phyloP scores from a whole-genome alignment of 2,329 filamentous ascomycete genomes.

The Mariannaea elegans region DNA sequence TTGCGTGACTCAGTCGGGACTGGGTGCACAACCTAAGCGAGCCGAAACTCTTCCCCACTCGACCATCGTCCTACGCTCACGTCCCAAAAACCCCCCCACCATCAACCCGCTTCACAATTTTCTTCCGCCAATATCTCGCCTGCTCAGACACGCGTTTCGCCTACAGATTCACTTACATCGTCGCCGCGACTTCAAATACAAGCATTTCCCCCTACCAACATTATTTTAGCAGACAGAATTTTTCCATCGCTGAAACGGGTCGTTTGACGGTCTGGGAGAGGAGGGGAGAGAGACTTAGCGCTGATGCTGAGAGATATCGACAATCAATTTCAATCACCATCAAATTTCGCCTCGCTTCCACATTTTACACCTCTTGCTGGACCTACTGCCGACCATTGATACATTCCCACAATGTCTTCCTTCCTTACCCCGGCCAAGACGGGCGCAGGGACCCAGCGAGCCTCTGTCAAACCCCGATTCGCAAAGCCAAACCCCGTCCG shows the following conservation, averaged over 20 bases:
- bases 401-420: conserved; percentile 54
- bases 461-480: conserved; percentile 51
- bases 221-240: not conserved
- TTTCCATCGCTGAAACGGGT: conserved; percentile 9
- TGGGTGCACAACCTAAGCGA: conserved; percentile 18
- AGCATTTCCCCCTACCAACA: not conserved
- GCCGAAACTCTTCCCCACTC: conserved; percentile 42
- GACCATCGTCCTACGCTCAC: conserved; percentile 36
- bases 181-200: conserved; percentile 1
- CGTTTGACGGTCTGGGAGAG: conserved; percentile 30
- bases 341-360: conserved; percentile 9
- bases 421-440: conserved; percentile 54
- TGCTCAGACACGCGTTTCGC: conserved; percentile 22
- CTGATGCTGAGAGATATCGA: not conserved
- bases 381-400: conserved; percentile 1
- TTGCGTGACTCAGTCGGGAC: conserved; percentile 29
- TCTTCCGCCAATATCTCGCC: conserved; percentile 33
- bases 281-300: conserved; percentile 6
- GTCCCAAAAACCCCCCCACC: conserved; percentile 33
- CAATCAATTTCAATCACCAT: not conserved
- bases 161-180: conserved; percentile 9
- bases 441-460: conserved; percentile 36
- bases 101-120: conserved; percentile 34
- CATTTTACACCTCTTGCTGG: not conserved
- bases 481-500: conserved; percentile 57